Base-by-base conservation (phyloP, 768 basidiomycete genomes). In the Pleurotus pulmonarius region DNA sequence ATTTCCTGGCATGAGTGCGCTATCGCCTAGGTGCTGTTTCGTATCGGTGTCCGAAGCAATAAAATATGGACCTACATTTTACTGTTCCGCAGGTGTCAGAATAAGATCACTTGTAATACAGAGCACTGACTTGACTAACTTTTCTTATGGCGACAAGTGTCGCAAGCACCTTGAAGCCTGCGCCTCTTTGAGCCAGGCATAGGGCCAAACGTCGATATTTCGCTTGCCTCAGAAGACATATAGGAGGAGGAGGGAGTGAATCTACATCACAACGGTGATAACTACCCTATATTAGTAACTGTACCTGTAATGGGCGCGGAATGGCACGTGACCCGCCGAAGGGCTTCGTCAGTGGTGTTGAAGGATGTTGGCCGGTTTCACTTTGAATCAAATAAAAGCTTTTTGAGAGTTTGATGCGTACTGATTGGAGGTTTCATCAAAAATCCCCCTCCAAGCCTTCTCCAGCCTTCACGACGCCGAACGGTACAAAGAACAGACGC, bases 71-170 rank as follows among this genome's bases (percentile, higher is more conserved):
- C 83, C 70, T 71, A 85, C 87, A 90, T 70, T 87, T 78, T 68
- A 90, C 87, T 86, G 58, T 22, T 34, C 29, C 29, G 29, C 29
- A 34, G 29, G 29, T 34, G 29, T 34, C 29, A 34, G 29, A 34
- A 34, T 34, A 11, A 9, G 29, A 34, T 34, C 29, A 34, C 29
- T 34, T 34, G 29, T 11, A 34, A 34, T 34, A 8, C 29, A 34
- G 29, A 8, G 11, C 29, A 34, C 29, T 34, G 11, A 11, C 29
- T 34, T 34, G 26, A 70, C 82, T 59, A 57, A 87, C 90, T 85
- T 73, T 94, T 94, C 77, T 92, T 93, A 56, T 89, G 76, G 38
- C 92, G 76, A 65, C 92, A 94, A 0, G 85, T 80, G 64, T 93
- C 91, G 65, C 92, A 94, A 5, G 90, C 90, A 25, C 90, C 72